Conservation (phyloP, 164 flowering plant species). For the Magnolia kwangsiensis region DNA sequence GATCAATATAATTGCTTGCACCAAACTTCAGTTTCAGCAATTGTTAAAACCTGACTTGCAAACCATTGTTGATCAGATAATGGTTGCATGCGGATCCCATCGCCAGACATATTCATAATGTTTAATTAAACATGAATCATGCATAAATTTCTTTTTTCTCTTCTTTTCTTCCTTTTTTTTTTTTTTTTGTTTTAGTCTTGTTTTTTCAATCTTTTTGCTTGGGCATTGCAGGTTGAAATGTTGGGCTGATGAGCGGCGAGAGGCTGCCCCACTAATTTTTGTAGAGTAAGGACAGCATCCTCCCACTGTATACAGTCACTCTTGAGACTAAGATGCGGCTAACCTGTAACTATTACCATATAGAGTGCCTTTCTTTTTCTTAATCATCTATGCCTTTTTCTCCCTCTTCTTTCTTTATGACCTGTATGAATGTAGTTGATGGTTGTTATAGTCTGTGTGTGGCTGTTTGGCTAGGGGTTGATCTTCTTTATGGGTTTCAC, state of each 20-base stretch:
- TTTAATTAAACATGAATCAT: too few relatives aligned
- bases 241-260: slow-evolving; percentile 4
- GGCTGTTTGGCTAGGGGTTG: background rate
- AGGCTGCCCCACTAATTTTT: slow-evolving; percentile 39
- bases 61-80: too few relatives aligned
- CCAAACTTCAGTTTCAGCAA: too few relatives aligned
- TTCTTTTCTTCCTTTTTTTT: too few relatives aligned
- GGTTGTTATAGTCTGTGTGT: background rate
- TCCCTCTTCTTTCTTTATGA: background rate
- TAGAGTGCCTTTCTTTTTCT: background rate
- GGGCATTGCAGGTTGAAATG: slow-evolving; percentile 38
- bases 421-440: background rate
- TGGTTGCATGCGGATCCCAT: too few relatives aligned
- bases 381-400: background rate
- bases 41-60: too few relatives aligned
- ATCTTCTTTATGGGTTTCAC: too few relatives aligned
- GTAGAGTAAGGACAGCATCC: slow-evolving; percentile 22
- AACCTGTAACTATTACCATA: slow-evolving; percentile 37
- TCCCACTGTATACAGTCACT: slow-evolving; percentile 9
- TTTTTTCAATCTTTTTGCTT: too few relatives aligned
- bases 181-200: too few relatives aligned
- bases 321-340: slow-evolving; percentile 24
- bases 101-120: too few relatives aligned
- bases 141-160: too few relatives aligned
- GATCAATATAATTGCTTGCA: too few relatives aligned